phyloP scores from a whole-genome alignment of 1,139 yeast species.

The Geotrichum siamense region DNA sequence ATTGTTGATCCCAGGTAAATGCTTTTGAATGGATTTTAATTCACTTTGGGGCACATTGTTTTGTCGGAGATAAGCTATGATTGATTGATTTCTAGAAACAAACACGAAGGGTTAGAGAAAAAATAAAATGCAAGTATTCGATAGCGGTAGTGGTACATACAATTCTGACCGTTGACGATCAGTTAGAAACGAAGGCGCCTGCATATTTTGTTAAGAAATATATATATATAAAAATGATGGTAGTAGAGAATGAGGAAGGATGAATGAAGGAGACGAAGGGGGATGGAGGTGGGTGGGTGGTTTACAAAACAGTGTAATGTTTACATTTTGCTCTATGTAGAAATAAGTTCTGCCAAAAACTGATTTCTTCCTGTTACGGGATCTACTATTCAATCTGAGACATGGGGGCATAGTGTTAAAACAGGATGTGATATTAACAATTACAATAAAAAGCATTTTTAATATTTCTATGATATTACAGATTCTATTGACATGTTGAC shows the following conservation, averaged over 20 bases:
- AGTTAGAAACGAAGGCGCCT: constrained; percentile 22
- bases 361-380: no score
- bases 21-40: constrained; percentile 13
- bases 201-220: constrained; percentile 16
- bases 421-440: no score
- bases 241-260: neutral
- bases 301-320: neutral
- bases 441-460: no score
- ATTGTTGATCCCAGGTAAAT: neutral
- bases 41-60: constrained; percentile 20
- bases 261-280: neutral
- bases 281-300: neutral
- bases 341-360: no score
- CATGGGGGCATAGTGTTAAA: no score
- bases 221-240: neutral
- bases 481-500: no score
- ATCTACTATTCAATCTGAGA: no score
- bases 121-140: neutral
- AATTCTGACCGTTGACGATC: constrained; percentile 28
- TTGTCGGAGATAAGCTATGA: constrained; percentile 29
- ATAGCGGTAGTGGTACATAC: constrained; percentile 17
- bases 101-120: neutral
- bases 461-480: no score
- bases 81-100: constrained; percentile 25
- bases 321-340: neutral